A percentile compares a stretch with the other conserved stretches of the same genome.
These are phyloP conservation scores for Botrytis fabae DNA, from an alignment of 2,329 filamentous ascomycete genomes.

Conservation along the genomic window DNA sequence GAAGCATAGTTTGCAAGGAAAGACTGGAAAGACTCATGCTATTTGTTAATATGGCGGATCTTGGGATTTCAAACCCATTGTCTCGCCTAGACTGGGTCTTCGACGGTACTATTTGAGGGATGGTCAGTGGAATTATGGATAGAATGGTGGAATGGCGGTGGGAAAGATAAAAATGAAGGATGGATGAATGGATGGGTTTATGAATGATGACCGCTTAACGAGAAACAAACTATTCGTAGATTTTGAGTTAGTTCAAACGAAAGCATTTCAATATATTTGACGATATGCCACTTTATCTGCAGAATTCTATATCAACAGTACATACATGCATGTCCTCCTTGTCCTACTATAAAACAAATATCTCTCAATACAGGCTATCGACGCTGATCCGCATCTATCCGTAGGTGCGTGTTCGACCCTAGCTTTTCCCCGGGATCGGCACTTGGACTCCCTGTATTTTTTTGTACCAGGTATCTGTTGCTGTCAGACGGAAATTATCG, in stretches of 20 bases:
- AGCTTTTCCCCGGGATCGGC: slow-evolving; percentile 10
- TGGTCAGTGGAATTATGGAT: background rate
- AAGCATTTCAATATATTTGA: background rate
- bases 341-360: background rate
- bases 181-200: background rate
- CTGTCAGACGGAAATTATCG: slow-evolving; percentile 1
- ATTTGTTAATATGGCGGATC: slow-evolving; percentile 60
- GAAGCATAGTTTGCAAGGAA: slow-evolving; percentile 83
- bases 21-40: slow-evolving; percentile 86
- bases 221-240: background rate
- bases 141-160: background rate
- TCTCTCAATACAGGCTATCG: background rate
- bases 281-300: background rate
- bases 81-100: background rate
- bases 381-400: background rate
- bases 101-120: background rate
- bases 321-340: background rate
- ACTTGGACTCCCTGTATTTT: slow-evolving; percentile 1
- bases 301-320: background rate
- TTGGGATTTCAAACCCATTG: background rate
- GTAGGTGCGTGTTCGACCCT: background rate
- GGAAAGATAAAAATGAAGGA: background rate
- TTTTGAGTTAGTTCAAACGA: background rate
- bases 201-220: background rate
- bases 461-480: background rate